Evolutionary conservation across 2,329 filamentous ascomycete species (phyloP).

Genomic region (Exophiala alcalophila): DNA sequence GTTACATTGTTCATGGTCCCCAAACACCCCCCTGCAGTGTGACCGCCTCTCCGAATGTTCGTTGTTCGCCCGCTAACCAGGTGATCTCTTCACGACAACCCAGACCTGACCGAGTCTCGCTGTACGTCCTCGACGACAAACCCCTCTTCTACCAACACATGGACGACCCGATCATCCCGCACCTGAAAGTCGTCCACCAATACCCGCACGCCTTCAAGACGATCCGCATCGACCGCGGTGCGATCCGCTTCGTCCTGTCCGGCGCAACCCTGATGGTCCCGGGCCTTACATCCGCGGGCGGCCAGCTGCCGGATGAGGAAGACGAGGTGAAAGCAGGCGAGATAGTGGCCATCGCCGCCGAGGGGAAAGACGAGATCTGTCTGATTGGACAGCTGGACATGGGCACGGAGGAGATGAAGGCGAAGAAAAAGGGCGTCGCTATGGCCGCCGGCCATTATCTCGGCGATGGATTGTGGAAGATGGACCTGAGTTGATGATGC

Average conservation of each 20-base stretch:
- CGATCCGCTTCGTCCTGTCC: slow-evolving; percentile 91
- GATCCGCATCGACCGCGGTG: slow-evolving; percentile 88
- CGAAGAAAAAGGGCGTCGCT: slow-evolving; percentile 88
- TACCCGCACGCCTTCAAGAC: slow-evolving; percentile 82
- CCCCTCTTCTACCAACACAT: slow-evolving; percentile 91
- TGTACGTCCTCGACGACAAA: slow-evolving; percentile 72
- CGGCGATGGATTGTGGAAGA: slow-evolving; percentile 87
- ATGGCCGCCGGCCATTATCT: slow-evolving; percentile 92
- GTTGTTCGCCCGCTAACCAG: neutral
- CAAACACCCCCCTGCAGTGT: too few species aligned
- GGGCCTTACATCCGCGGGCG: slow-evolving; percentile 79
- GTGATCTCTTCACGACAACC: neutral
- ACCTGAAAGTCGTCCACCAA: slow-evolving; percentile 83
- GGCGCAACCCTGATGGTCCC: slow-evolving; percentile 96
- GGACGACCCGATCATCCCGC: slow-evolving; percentile 74
- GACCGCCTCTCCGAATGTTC: neutral
- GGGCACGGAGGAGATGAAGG: slow-evolving; percentile 88
- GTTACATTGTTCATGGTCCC: neutral
- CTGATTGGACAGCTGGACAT: slow-evolving; percentile 80
- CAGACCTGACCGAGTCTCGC: slow-evolving; percentile 77
- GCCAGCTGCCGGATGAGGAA: slow-evolving; percentile 68
- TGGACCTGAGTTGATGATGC: slow-evolving; percentile 57
- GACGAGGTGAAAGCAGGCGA: slow-evolving; percentile 72
- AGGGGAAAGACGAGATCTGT: slow-evolving; percentile 90
- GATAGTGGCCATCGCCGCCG: slow-evolving; percentile 83